Conservation (phyloP, 352 stramenopile genomes). For the Globisporangium mamillatum region DNA sequence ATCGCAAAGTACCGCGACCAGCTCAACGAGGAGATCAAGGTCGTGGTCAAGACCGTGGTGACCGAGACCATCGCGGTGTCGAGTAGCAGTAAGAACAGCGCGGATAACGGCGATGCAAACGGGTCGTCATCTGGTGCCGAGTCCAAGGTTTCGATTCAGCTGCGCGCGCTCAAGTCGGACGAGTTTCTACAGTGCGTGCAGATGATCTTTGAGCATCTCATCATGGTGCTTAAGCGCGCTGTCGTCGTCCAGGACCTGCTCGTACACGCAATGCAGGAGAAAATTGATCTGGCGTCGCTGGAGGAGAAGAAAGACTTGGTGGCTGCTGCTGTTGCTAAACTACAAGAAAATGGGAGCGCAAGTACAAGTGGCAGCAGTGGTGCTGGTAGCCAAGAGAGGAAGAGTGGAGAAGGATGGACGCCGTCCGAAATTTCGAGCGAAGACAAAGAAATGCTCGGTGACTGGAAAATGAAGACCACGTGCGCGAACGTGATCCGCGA, state of each 20-base stretch:
- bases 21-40: conserved; percentile 83
- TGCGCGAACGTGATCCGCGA: conserved; percentile 76
- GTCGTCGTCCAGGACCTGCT: conserved; percentile 76
- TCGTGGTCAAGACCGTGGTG: conserved; percentile 87
- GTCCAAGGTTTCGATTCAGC: conserved; percentile 82
- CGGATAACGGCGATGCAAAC: conserved; percentile 3
- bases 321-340: conserved; percentile 2
- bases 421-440: conserved; percentile 39
- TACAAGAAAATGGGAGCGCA: neutral
- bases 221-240: conserved; percentile 77
- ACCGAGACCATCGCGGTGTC: conserved; percentile 83
- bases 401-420: conserved; percentile 28
- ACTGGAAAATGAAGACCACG: conserved; percentile 77
- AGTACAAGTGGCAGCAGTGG: neutral
- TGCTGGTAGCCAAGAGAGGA: conserved; percentile 13
- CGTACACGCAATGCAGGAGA: conserved; percentile 68
- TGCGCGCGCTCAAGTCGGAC: conserved; percentile 74
- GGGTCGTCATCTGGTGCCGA: conserved; percentile 28
- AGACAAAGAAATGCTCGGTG: conserved; percentile 50
- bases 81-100: conserved; percentile 36
- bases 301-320: conserved; percentile 33
- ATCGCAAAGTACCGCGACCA: conserved; percentile 77
- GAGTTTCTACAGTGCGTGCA: conserved; percentile 86
- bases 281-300: conserved; percentile 46
- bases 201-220: conserved; percentile 89